Base-by-base conservation (phyloP, 83 land plant genomes). In the Diphasiastrum complanatum region DNA sequence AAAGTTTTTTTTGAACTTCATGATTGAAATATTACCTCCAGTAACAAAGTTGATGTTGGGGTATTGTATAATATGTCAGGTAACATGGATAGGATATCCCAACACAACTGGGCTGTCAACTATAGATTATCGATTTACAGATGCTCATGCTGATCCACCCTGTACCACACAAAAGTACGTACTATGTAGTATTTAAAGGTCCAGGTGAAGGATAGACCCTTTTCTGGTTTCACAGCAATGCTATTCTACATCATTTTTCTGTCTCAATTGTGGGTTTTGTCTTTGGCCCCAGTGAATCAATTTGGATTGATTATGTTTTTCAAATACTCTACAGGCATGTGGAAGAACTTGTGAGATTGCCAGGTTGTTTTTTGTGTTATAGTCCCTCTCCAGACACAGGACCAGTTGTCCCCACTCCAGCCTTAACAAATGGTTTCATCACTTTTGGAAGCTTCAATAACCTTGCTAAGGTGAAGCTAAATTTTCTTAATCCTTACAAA, bases 361-460 rank as follows among this genome's bases (percentile, higher is more conserved):
- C 99, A 3, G 79, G 86, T 29, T 89, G 89, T 62, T 95, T 95
- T 70, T 77, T 95, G 22, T 89, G 96, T 57, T 95, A 95, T 65
- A 86, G 79, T 28, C 96, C 96, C 68, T 89, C 99, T n/a, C 73
- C 86, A 66, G 89, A 95, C 64, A 84, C 92, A 32, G 99, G 99
- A 22, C 80, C 86, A 22, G 80, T 95, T 50, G 80, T 66, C 32
- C 83, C 70, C 47, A 69, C 96, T 45, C 96, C 99, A 16, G 96
- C 89, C 56, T 65, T 95, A 31, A 64, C 81, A 14, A 95, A 95
- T 77, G 99, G 99, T 46, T 89, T 95, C 65, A 41, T 89, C 45
- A 95, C 96, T 14, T 95, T 95, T 74, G 99, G 99, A 19, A 89
- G 99, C 75, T 86, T 95, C 60, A 95, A 95, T 63, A 95, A 95